Base-by-base conservation (phyloP, 495 filamentous ascomycete species). In the Delitschia confertaspora region DNA sequence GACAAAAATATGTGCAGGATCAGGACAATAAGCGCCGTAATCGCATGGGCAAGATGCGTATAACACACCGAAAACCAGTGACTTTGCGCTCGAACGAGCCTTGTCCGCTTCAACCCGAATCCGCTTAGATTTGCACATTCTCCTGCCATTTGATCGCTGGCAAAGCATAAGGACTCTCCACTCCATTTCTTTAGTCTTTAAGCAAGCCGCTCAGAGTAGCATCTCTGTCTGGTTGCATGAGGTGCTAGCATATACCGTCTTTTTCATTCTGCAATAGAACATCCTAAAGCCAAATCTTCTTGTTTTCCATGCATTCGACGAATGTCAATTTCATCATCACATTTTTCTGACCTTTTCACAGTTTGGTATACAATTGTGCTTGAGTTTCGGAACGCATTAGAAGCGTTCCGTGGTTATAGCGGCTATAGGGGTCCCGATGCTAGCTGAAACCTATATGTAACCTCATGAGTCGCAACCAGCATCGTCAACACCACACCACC, bases 161-260 rank as follows among this genome's bases (percentile, higher is more conserved):
- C 32, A 29, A 18, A 45, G 47, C 40, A 45, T 51, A n/a, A 40
- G 29, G 41, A 38, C 30, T 29, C 42, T 36, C 25, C 48, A 40
- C 38, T 36, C 2, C 29, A 22, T 29, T 35, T 31, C 41, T 27
- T 17, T 33, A 2, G n/a, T 37, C 19, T 27, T 34, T 17, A 4
- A 17, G 24, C 5, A 9, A 6, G 10, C 4, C 5, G 24, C 43
- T 31, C 13, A 5, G 33, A 40, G 11, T 25, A 45, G 41, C 48
- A 51, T 51, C 48, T 35, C 45, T 48, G 36, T 42, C 49, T 49
- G 38, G 50, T 23, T 42, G 51, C 51, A 55, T 55, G 30, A 46
- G 25, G 35, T 46, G 21, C 34, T 37, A 55, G 41, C 51, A 33
- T 42, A 20, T 35, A n/a, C 24, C 45, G n/a, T 7, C 11, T 40